phyloP scores from a whole-genome alignment of 2,329 filamentous ascomycete genomes.

The Colletotrichum magnum region DNA sequence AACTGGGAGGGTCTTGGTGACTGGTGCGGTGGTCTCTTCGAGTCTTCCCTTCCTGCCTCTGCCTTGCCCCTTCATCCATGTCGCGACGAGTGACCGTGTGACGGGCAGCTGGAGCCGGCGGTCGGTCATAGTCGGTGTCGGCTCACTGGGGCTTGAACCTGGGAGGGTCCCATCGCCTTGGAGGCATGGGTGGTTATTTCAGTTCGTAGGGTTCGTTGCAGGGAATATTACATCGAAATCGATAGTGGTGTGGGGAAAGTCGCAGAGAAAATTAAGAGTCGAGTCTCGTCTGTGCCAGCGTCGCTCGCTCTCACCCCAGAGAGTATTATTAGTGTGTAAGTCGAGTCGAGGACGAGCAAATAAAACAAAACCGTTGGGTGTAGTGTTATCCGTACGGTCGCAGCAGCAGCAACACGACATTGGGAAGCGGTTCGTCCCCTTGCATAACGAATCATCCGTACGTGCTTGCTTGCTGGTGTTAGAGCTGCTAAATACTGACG shows the following conservation, averaged over 20 bases:
- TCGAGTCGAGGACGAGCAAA: slow-evolving; percentile 14
- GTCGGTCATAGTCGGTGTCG: slow-evolving; percentile 32
- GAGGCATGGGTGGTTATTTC: slow-evolving; percentile 26
- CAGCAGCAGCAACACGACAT: too few relatives aligned
- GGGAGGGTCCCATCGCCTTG: slow-evolving; percentile 7
- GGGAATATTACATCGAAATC: slow-evolving; percentile 40
- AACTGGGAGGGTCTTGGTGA: slow-evolving; percentile 24
- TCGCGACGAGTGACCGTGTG: slow-evolving; percentile 35
- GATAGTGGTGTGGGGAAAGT: slow-evolving; percentile 39
- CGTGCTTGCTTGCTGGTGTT: slow-evolving; percentile 6
- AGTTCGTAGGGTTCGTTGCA: slow-evolving; percentile 36
- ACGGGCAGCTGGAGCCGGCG: slow-evolving; percentile 37
- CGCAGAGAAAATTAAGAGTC: slow-evolving; percentile 1
- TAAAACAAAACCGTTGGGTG: neutral
- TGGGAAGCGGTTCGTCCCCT: neutral
- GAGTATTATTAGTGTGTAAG: neutral
- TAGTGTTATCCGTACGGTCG: too few relatives aligned
- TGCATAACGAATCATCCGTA: neutral
- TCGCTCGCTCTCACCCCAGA: neutral
- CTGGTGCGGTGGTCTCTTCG: too few relatives aligned
- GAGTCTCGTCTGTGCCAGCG: neutral
- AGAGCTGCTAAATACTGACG: slow-evolving; percentile 11
- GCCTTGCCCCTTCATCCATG: slow-evolving; percentile 16
- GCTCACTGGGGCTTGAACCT: slow-evolving; percentile 19
- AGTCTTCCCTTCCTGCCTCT: slow-evolving; percentile 1